Conservation (phyloP, 805 yeast species). For the Dipodascopsis tothii region DNA sequence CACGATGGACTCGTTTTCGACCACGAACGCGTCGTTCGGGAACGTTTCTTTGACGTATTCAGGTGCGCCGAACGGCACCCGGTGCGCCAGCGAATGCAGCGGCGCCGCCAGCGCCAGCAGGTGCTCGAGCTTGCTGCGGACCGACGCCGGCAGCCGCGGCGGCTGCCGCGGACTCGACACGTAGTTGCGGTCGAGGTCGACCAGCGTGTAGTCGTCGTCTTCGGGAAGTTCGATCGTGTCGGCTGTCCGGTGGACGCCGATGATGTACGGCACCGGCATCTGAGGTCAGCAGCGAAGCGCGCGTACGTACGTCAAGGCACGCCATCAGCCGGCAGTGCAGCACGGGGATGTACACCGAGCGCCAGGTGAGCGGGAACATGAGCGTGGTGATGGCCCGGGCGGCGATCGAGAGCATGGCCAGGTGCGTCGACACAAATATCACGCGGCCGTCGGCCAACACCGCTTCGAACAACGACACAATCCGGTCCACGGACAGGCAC, state of each 20-base stretch:
- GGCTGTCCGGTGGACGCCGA: conserved; percentile 13
- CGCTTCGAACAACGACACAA: conserved; percentile 19
- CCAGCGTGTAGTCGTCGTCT: conserved; percentile 16
- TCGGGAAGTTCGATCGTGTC: conserved; percentile 3
- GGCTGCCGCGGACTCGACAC: conserved; percentile 4
- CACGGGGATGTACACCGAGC: conserved; percentile 20
- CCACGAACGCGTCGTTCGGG: conserved; percentile 6
- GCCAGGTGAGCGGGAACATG: conserved; percentile 20
- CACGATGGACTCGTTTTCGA: not conserved
- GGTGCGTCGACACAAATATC: conserved; percentile 14
- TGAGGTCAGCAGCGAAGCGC: no score
- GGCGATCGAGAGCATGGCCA: conserved; percentile 13
- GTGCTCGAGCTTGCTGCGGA: conserved; percentile 11
- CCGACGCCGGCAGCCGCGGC: conserved; percentile 11
- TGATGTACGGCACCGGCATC: conserved; percentile 23
- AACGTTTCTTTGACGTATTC: conserved; percentile 13
- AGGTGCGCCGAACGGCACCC: conserved; percentile 14
- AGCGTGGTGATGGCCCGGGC: conserved; percentile 15
- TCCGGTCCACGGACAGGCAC: conserved; percentile 7
- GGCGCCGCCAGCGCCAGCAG: conserved; percentile 13
- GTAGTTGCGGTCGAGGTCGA: conserved; percentile 18
- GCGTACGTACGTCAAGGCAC: no score
- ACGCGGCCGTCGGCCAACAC: conserved; percentile 18
- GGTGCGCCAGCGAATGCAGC: conserved; percentile 8
- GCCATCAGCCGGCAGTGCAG: conserved; percentile 16